These are phyloP conservation scores for Camptophora hylomeconis DNA, from an alignment of 2,329 filamentous ascomycete species.

Conservation along the genomic window DNA sequence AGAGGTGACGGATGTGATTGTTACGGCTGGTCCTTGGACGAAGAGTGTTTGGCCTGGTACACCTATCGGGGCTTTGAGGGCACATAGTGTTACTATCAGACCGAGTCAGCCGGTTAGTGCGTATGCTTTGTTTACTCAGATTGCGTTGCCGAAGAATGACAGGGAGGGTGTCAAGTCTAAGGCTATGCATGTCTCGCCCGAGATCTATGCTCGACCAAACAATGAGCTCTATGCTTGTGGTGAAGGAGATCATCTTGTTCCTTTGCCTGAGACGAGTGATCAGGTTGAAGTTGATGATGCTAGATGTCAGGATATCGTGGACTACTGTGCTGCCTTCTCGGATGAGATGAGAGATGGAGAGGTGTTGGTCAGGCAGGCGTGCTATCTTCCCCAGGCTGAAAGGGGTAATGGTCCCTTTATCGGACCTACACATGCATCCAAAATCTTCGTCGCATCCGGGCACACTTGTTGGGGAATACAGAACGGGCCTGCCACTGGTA, in stretches of 20 bases:
- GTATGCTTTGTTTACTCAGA: constrained; percentile 61
- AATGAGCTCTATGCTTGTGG: constrained; percentile 90
- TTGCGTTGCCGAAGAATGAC: constrained; percentile 57
- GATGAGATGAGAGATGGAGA: constrained; percentile 52
- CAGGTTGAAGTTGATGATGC: constrained; percentile 61
- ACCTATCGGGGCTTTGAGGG: constrained; percentile 47
- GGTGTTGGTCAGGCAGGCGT: constrained; percentile 69
- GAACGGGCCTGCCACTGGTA: constrained; percentile 80
- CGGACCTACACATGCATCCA: constrained; percentile 58
- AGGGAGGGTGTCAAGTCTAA: constrained; percentile 38
- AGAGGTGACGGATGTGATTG: constrained; percentile 46
- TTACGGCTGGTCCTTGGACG: constrained; percentile 53
- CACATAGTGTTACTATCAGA: constrained; percentile 49
- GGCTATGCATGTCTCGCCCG: constrained; percentile 59
- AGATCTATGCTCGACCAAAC: constrained; percentile 85
- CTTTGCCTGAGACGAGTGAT: constrained; percentile 63
- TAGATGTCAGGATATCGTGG: constrained; percentile 73
- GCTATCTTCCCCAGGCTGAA: constrained; percentile 72
- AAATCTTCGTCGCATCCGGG: constrained; percentile 69
- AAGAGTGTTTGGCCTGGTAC: constrained; percentile 37
- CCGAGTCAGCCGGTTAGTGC: constrained; percentile 39
- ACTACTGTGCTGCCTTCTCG: constrained; percentile 52
- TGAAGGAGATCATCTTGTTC: constrained; percentile 64
- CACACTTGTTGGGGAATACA: constrained; percentile 99
- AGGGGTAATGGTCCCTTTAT: constrained; percentile 51